phyloP scores from a whole-genome alignment of 164 flowering plant genomes.

The Annona cherimola region DNA sequence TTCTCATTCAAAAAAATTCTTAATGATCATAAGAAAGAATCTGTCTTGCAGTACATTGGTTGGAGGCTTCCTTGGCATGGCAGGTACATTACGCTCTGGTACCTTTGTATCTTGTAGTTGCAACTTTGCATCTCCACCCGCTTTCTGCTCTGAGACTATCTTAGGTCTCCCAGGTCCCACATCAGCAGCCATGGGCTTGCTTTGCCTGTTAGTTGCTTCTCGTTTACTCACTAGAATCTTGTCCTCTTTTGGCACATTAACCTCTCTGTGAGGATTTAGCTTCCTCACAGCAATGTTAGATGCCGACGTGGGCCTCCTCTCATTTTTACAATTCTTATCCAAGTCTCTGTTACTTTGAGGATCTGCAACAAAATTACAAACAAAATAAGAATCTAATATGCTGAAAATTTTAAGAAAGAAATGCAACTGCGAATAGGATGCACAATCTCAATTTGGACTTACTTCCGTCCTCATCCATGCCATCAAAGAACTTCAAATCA shows the following conservation, averaged over 20 bases:
- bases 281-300: slow-evolving; percentile 27
- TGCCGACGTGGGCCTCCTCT: slow-evolving; percentile 29
- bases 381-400: slow-evolving; percentile 15
- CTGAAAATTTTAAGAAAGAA: slow-evolving; percentile 32
- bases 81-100: slow-evolving; percentile 18
- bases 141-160: slow-evolving; percentile 26
- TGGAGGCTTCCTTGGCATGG: slow-evolving; percentile 32
- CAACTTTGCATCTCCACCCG: slow-evolving; percentile 22
- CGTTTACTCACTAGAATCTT: slow-evolving; percentile 12
- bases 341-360: slow-evolving; percentile 50
- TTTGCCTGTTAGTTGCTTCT: slow-evolving; percentile 32
- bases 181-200: slow-evolving; percentile 28
- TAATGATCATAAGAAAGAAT: slow-evolving; percentile 13
- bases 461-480: slow-evolving; percentile 98
- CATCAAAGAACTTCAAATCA: slow-evolving; percentile 73
- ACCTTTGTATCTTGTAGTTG: too few species aligned
- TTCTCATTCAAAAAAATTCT: not conserved
- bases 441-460: slow-evolving; percentile 32
- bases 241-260: slow-evolving; percentile 28
- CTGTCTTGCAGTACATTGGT: slow-evolving; percentile 34
- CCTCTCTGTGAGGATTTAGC: slow-evolving; percentile 18
- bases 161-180: slow-evolving; percentile 56
- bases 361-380: slow-evolving; percentile 48
- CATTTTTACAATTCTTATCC: slow-evolving; percentile 42
- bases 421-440: slow-evolving; percentile 5